Conservation (phyloP, 2,329 filamentous ascomycete genomes). For the Fusarium newnesense region DNA sequence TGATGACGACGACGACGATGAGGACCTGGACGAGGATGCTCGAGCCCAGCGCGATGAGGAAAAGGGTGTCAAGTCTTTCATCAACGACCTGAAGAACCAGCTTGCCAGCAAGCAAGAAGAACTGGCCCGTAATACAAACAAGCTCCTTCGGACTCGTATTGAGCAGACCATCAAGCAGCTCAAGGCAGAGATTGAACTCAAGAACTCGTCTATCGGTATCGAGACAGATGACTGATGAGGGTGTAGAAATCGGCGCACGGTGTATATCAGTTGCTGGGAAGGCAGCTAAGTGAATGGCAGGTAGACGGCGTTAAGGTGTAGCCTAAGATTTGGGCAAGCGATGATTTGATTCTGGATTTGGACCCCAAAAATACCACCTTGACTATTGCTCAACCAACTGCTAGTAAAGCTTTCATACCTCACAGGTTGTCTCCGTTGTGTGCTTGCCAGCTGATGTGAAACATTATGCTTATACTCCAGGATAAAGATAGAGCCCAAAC, state of each 20-base stretch:
- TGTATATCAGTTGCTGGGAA: neutral
- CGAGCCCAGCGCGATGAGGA: slow-evolving; percentile 61
- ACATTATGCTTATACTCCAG: neutral
- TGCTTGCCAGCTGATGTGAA: neutral
- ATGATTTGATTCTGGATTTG: slow-evolving; percentile 21
- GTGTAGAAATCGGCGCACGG: neutral
- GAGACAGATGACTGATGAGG: slow-evolving; percentile 49
- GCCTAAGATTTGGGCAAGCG: slow-evolving; percentile 11
- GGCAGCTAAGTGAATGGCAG: neutral
- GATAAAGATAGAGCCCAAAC: neutral
- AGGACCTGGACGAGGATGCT: slow-evolving; percentile 65
- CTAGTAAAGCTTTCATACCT: neutral
- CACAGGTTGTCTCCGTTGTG: neutral
- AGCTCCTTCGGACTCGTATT: slow-evolving; percentile 62
- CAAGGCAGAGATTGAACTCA: slow-evolving; percentile 57
- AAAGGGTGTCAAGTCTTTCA: slow-evolving; percentile 66
- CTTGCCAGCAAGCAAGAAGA: slow-evolving; percentile 58
- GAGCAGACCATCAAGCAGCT: slow-evolving; percentile 61
- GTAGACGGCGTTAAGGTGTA: slow-evolving; percentile 33
- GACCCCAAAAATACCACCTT: slow-evolving; percentile 38
- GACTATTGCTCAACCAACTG: slow-evolving; percentile 15
- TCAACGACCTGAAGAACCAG: slow-evolving; percentile 63
- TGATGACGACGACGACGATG: slow-evolving; percentile 64
- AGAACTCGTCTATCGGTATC: slow-evolving; percentile 57
- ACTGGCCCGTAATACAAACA: slow-evolving; percentile 55